Evolutionary conservation across 768 basidiomycete species (phyloP).

Genomic region (Lactarius evosmus): DNA sequence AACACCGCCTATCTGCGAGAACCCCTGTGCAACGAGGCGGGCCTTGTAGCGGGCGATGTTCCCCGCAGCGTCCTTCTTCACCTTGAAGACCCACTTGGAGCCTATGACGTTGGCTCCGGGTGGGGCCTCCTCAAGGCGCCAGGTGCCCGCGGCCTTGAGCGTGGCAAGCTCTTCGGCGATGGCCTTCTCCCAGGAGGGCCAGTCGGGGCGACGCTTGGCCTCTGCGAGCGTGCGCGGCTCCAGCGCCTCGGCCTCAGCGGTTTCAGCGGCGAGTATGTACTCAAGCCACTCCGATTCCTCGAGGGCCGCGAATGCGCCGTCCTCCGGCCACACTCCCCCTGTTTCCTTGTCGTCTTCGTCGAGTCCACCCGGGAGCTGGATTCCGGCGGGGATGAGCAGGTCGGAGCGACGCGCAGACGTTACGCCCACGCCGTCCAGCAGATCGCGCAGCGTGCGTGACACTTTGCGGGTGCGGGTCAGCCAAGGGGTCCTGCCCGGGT

Average conservation of each 20-base stretch:
- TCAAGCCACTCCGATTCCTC: neutral
- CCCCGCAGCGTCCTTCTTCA: constrained; percentile 40
- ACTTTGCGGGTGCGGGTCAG: too few relatives aligned
- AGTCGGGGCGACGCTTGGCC: constrained; percentile 31
- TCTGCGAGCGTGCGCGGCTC: constrained; percentile 23
- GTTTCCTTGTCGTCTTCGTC: too few relatives aligned
- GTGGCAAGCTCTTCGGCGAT: constrained; percentile 29
- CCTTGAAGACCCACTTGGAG: constrained; percentile 44
- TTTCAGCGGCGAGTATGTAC: neutral
- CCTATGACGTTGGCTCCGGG: too few relatives aligned
- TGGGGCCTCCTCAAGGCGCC: constrained; percentile 33
- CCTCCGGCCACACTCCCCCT: too few relatives aligned
- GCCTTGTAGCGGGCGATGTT: constrained; percentile 32
- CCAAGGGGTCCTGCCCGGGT: too few relatives aligned
- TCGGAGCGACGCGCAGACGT: too few relatives aligned
- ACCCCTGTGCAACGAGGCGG: constrained; percentile 48
- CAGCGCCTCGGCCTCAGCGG: neutral
- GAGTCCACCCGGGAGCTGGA: too few relatives aligned
- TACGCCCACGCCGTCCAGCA: too few relatives aligned
- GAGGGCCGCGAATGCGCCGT: too few relatives aligned
- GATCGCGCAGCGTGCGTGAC: too few relatives aligned
- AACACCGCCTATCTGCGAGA: constrained; percentile 39
- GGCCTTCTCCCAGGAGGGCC: constrained; percentile 31
- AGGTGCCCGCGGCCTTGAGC: constrained; percentile 33
- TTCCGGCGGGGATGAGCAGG: too few relatives aligned